These are phyloP conservation scores for Daucus carota DNA, from an alignment of 129 eudicot genomes.

Conservation along the genomic window DNA sequence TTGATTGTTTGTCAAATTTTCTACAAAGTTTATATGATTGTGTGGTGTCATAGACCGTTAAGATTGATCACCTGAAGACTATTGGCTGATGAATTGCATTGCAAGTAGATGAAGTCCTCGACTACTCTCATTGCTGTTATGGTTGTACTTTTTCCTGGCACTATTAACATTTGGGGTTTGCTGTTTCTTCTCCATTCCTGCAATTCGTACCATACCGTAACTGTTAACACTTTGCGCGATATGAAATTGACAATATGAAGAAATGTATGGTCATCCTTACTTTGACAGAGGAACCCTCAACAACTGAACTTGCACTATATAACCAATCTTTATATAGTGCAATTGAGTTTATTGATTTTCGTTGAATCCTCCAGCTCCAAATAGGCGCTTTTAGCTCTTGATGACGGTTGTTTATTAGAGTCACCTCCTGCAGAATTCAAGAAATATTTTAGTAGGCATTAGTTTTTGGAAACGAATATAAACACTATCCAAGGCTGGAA, in stretches of 20 bases:
- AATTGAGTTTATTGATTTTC: constrained; percentile 53
- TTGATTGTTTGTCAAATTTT: background rate
- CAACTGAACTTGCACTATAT: constrained; percentile 54
- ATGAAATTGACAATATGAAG: background rate
- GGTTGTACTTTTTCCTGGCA: constrained; percentile 43
- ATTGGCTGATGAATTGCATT: constrained; percentile 42
- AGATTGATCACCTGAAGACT: constrained; percentile 46
- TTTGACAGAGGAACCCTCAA: constrained; percentile 68
- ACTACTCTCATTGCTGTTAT: constrained; percentile 66
- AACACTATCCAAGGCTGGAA: background rate
- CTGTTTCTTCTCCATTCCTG: constrained; percentile 69
- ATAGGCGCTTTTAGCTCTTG: constrained; percentile 61
- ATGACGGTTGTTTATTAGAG: constrained; percentile 47
- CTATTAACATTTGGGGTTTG: constrained; percentile 47
- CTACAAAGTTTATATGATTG: background rate
- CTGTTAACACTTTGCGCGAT: background rate
- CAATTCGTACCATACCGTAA: constrained; percentile 14
- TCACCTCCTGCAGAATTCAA: constrained; percentile 42
- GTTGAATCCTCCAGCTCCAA: constrained; percentile 62
- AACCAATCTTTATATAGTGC: constrained; percentile 67
- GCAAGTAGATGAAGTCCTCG: constrained; percentile 78
- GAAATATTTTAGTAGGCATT: background rate
- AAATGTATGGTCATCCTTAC: constrained; percentile 22
- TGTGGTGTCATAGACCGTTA: background rate
- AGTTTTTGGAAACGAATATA: background rate